Base-by-base conservation (phyloP, 768 basidiomycete species). In the Multifurca ochricompacta region DNA sequence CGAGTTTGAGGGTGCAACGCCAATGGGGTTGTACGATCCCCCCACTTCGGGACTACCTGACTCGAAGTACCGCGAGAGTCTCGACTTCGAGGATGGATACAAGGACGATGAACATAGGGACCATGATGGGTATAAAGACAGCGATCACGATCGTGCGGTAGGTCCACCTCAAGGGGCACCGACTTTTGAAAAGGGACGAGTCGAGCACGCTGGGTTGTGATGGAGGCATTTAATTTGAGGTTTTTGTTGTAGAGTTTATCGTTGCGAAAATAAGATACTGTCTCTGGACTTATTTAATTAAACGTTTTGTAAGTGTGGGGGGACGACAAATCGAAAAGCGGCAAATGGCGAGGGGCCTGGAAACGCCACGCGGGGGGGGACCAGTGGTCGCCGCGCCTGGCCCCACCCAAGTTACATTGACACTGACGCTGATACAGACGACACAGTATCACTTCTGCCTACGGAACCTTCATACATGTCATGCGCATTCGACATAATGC, bases 401-500 rank as follows among this genome's bases (percentile, higher is more conserved):
- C n/a, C 4, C 14, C 23, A 25, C 36, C 40, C 47, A 48, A 39
- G 25, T 53, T 54, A 30, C 28, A 30, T n/a, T n/a, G n/a, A n/a
- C 23, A 41, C 40, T 41, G 21, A 21, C 51, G 48, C 48, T 48
- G 21, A 39, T 30, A 32, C 54, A 50, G 49, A 19, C 48, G 32
- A 51, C 10, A 59, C 9, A 25, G 13, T 25, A 31, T 36, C 11
- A 5, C 18, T 21, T 23, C 37, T 35, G 21, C 23, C 36, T 7
- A 25, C 34, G 18, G 46, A 31, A n/a, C 25, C 41, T 19, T 48
- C 52, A 48, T 61, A 51, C 48, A 63, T 64, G 65, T 60, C 54
- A 66, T 66, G 65, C 63, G 27, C 54, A 66, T 62, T 51, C 65
- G 59, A 48, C 55, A 62, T 65, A 71, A 84, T 78, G 80, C 74